Base-by-base conservation (phyloP, 2,329 filamentous ascomycete genomes). In the Penicillium sp. region DNA sequence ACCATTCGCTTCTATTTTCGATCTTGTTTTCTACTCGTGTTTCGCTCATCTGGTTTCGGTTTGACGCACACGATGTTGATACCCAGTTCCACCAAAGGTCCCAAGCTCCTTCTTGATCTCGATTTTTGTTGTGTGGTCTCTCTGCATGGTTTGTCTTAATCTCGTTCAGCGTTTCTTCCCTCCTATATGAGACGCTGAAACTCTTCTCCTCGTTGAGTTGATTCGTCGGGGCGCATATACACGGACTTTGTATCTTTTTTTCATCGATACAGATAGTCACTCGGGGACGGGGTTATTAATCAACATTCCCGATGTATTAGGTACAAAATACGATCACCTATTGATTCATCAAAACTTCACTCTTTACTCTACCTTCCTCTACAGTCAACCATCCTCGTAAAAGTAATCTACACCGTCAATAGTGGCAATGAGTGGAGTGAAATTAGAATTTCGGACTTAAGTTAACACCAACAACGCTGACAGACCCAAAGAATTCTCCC, bases 41-140 rank as follows among this genome's bases (percentile, higher is more conserved):
- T 60, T 60, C 41, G 57, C 39, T 40, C 13, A 56, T 58, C 27
- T 62, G 63, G 54, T 58, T 39, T 47, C 52, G 50, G 59, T 49
- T 64, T 54, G 62, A 64, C 59, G 63, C 56, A 66, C 56, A 64
- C 64, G 60, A 58, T 19, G 59, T 60, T 65, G 60, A 67, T 65
- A 67, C 56, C 64, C 57, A 44, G 57, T 63, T 55, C 47, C 33
- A 46, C 44, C 33, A 46, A 60, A 60, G 18, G 22, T 40, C 19
- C 27, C 14, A 46, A n/a, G 22, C 43, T 52, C 46, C 41, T 31
- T 27, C 54, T 57, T 36, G 36, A 44, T 50, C 50, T 44, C 37
- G 24, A 52, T 14, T 35, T 51, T 14, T 18, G 52, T 55, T 40
- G 22, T 22, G 50, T 31, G 44, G 44, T 54, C 52, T 55, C 52